phyloP scores from a whole-genome alignment of 2,329 filamentous ascomycete genomes.

The Stachybotrys chartarum region DNA sequence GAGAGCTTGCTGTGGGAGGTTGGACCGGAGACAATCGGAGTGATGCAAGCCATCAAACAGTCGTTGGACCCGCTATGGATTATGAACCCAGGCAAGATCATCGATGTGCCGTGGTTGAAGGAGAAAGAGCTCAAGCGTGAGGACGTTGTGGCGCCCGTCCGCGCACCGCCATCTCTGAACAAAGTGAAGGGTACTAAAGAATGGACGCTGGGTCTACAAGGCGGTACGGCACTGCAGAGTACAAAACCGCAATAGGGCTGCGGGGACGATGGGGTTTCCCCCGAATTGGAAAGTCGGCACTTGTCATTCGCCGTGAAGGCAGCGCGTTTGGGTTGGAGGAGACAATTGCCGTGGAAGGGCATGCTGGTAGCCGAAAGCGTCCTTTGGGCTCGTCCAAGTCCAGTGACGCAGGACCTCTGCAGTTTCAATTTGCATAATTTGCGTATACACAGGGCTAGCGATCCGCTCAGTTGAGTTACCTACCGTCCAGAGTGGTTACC shows the following conservation, averaged over 20 bases:
- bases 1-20: constrained; percentile 71
- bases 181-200: constrained; percentile 1
- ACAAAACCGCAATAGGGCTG: background rate
- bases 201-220: background rate
- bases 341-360: too few species aligned
- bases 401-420: too few species aligned
- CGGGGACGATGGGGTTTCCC: too few species aligned
- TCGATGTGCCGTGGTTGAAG: constrained; percentile 52
- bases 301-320: too few species aligned
- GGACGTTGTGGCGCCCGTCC: constrained; percentile 15
- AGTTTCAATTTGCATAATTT: too few species aligned
- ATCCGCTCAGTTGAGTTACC: too few species aligned
- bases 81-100: constrained; percentile 89
- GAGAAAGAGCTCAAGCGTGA: constrained; percentile 10
- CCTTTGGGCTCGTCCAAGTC: too few species aligned
- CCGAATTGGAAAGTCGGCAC: too few species aligned
- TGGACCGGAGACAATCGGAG: constrained; percentile 68
- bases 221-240: background rate
- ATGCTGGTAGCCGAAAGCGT: too few species aligned
- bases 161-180: constrained; percentile 4
- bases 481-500: too few species aligned
- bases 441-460: too few species aligned
- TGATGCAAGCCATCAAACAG: constrained; percentile 81
- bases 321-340: too few species aligned
- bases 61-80: constrained; percentile 81